Conservation (phyloP, 2,329 filamentous ascomycete genomes). For the Cordyceps fumosorosea region DNA sequence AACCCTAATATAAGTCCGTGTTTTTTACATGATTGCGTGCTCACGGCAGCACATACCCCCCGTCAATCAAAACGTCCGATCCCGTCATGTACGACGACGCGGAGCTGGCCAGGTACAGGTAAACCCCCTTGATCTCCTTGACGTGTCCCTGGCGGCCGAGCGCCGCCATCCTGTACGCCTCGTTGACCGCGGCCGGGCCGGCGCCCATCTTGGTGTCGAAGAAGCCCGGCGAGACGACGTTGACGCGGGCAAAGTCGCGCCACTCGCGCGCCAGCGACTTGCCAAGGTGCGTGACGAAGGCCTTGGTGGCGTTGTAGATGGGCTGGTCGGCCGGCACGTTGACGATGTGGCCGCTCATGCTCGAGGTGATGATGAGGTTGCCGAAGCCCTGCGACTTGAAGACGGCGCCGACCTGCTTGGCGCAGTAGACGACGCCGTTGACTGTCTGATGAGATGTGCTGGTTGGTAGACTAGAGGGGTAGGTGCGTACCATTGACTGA, state of each 20-base stretch:
- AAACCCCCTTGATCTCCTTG: conserved; percentile 24
- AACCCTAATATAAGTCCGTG: no score
- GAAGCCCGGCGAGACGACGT: conserved; percentile 36
- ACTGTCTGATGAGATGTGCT: conserved; percentile 22
- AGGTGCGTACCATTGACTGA: conserved; percentile 42
- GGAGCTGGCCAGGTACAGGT: conserved; percentile 46
- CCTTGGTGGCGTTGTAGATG: conserved; percentile 51
- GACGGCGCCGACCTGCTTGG: conserved; percentile 37
- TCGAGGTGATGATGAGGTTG: conserved; percentile 46
- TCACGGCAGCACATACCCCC: conserved; percentile 26
- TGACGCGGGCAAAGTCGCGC: conserved; percentile 51
- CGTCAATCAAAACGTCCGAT: conserved; percentile 41
- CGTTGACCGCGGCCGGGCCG: conserved; percentile 32
- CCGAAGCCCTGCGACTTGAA: conserved; percentile 38
- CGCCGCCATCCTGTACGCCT: conserved; percentile 43
- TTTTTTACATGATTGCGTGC: no score
- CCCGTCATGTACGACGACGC: conserved; percentile 45
- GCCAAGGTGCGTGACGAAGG: conserved; percentile 48
- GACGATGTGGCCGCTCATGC: conserved; percentile 43
- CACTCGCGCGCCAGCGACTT: conserved; percentile 50
- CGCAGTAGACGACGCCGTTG: conserved; percentile 39
- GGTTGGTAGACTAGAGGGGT: no score
- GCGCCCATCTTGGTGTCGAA: conserved; percentile 56
- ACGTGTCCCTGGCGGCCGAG: conserved; percentile 11
- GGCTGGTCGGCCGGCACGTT: conserved; percentile 48